Base-by-base conservation (phyloP, 2,329 filamentous ascomycete species). In the Trichoderma harzianum region DNA sequence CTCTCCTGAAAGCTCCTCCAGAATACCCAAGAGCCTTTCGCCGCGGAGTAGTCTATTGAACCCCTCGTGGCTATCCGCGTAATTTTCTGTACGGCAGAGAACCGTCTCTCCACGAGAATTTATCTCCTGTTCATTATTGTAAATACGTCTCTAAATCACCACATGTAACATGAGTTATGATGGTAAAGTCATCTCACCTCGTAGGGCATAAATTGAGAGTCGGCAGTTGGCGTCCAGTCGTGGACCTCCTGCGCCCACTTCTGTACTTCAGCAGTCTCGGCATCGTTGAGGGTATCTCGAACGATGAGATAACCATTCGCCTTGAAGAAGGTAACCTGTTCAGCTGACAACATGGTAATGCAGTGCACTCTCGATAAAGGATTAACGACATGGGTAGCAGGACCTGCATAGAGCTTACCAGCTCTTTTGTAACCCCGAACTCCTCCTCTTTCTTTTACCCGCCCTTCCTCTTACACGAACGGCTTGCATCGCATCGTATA, bases 201-300 rank as follows among this genome's bases (percentile, higher is more conserved):
- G 11, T 67, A 67, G 14, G 64, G 64, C 64, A 57, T 67, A 30
- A 30, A 67, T n/a, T 67, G 64, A 43, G 64, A 67, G 16, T 67
- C 51, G 0, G 21, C 16, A 39, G 51, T 67, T 58, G 64, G 64
- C n/a, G 24, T 67, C 64, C 51, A 67, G 24, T 67, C 51, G 24
- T 67, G 64, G 14, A 66, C 63, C n/a, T 66, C 63, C 28, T 66
- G 63, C 18, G 63, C 64, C 64, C 64, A 57, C 57, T 53, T 57
- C n/a, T 67, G 51, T 11, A 67, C 24, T 10, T 58, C 51, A n/a
- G 34, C 16, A 39, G 51, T 67, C 16, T 67, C 64, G 3, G 32
- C 24, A 34, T 58, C 64, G n/a, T 26, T 30, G 21, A 67, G 32
- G 18, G 58, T 67, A 58, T 43, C 47, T 43, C 51, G 51, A 58